A percentile compares a stretch with the other conserved stretches of the same genome.
These are phyloP conservation scores for Stachybotrys chartarum DNA, from an alignment of 2,329 filamentous ascomycete species.

Conservation along the genomic window DNA sequence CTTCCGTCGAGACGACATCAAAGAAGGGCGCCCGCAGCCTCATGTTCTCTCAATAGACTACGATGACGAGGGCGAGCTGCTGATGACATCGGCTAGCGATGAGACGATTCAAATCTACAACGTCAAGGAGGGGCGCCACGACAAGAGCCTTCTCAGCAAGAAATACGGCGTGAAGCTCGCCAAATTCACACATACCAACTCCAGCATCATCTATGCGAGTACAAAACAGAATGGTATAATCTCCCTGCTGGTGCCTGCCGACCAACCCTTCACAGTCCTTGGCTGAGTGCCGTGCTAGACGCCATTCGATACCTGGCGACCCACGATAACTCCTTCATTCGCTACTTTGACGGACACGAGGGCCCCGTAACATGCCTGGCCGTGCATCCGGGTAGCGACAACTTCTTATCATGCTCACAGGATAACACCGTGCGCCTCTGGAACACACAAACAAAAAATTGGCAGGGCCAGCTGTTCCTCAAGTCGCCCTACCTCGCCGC, in stretches of 20 bases:
- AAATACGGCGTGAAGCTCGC: slow-evolving; percentile 96
- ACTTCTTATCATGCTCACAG: slow-evolving; percentile 84
- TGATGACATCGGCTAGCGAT: slow-evolving; percentile 87
- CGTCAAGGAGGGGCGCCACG: slow-evolving; percentile 80
- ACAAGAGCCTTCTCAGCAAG: slow-evolving; percentile 85
- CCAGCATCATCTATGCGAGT: slow-evolving; percentile 89
- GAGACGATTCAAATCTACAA: slow-evolving; percentile 96
- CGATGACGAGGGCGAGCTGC: slow-evolving; percentile 86
- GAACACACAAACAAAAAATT: slow-evolving; percentile 76
- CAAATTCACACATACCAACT: slow-evolving; percentile 86
- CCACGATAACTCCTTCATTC: slow-evolving; percentile 93
- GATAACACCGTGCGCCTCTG: slow-evolving; percentile 91
- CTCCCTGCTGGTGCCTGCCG: not conserved
- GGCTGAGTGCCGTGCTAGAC: slow-evolving; percentile 36
- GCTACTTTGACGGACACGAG: slow-evolving; percentile 91
- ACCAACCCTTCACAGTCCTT: not conserved
- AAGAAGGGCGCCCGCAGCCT: slow-evolving; percentile 45
- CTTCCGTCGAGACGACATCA: slow-evolving; percentile 51
- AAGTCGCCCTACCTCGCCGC: slow-evolving; percentile 75
- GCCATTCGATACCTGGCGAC: slow-evolving; percentile 81
- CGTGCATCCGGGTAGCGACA: slow-evolving; percentile 79
- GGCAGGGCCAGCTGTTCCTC: slow-evolving; percentile 73
- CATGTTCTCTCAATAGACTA: slow-evolving; percentile 89
- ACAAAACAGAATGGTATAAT: slow-evolving; percentile 80
- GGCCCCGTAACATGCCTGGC: slow-evolving; percentile 75